These are phyloP conservation scores for Tolypocladium ovalisporum DNA, from an alignment of 2,329 filamentous ascomycete genomes.

Conservation along the genomic window DNA sequence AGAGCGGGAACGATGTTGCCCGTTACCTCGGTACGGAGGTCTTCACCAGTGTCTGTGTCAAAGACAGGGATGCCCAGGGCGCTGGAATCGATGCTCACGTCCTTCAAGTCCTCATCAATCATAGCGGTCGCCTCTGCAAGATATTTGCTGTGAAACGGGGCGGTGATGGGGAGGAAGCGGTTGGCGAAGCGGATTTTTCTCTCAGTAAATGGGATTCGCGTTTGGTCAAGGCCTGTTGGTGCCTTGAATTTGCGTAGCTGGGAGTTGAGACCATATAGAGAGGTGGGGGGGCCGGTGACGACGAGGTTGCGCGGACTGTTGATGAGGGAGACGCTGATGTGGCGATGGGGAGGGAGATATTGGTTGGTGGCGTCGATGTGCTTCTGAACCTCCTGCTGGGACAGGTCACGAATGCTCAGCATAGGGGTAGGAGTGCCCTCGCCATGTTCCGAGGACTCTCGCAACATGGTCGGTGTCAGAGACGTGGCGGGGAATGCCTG, in stretches of 20 bases:
- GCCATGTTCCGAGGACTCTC: constrained; percentile 87
- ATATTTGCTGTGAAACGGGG: constrained; percentile 96
- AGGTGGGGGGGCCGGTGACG: constrained; percentile 90
- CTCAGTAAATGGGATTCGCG: constrained; percentile 84
- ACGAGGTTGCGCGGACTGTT: constrained; percentile 97
- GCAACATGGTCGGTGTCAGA: constrained; percentile 77
- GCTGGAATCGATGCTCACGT: constrained; percentile 63
- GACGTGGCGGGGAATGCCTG: constrained; percentile 95
- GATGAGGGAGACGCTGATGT: constrained; percentile 89
- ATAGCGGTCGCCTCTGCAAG: constrained; percentile 70
- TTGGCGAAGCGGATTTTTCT: constrained; percentile 95
- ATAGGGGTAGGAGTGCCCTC: constrained; percentile 96
- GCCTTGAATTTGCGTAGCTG: constrained; percentile 96
- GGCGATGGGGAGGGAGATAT: constrained; percentile 82
- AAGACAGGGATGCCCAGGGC: constrained; percentile 77
- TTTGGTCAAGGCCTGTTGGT: constrained; percentile 93
- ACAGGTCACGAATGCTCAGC: constrained; percentile 92
- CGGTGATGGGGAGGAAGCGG: constrained; percentile 93
- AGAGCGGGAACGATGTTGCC: constrained; percentile 79
- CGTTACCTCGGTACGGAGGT: constrained; percentile 59
- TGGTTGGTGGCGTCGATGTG: constrained; percentile 96
- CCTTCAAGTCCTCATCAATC: constrained; percentile 79
- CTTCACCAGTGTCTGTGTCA: constrained; percentile 80
- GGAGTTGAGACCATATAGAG: constrained; percentile 89
- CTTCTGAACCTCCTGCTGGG: constrained; percentile 79